phyloP scores from a whole-genome alignment of 306 rosid genomes.

The Cucurbita argyrosperma region DNA sequence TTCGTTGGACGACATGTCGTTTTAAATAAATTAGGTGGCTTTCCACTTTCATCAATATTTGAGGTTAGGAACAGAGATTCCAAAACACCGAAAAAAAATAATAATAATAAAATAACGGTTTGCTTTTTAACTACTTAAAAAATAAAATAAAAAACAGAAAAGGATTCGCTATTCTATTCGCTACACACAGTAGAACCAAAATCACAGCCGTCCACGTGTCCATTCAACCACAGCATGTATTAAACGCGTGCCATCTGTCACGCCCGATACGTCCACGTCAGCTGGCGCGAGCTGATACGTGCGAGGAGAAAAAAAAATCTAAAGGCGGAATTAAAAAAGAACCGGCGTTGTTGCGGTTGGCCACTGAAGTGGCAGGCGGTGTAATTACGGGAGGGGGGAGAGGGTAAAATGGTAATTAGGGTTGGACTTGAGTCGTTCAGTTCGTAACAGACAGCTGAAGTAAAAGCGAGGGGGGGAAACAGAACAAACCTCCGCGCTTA shows the following conservation, averaged over 20 bases:
- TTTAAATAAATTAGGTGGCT: too few relatives aligned
- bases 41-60: neutral
- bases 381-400: neutral
- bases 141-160: neutral
- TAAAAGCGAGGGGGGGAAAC: conserved; percentile 13
- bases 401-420: conserved; percentile 21
- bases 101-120: neutral
- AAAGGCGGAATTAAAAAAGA: neutral
- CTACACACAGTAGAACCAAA: neutral
- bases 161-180: neutral
- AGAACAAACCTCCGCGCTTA: conserved; percentile 30
- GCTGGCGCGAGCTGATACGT: conserved; percentile 1
- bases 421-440: conserved; percentile 15
- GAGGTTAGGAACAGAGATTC: neutral
- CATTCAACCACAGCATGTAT: neutral
- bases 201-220: neutral
- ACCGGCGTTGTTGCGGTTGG: conserved; percentile 12
- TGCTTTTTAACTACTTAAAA: neutral
- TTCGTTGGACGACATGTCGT: too few relatives aligned
- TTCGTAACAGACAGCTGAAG: conserved; percentile 50
- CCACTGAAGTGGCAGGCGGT: conserved; percentile 17
- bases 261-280: neutral
- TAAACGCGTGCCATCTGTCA: neutral
- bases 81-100: neutral
- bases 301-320: neutral